Base-by-base conservation (phyloP, 345 rosid species). In the Carallia brachiata region DNA sequence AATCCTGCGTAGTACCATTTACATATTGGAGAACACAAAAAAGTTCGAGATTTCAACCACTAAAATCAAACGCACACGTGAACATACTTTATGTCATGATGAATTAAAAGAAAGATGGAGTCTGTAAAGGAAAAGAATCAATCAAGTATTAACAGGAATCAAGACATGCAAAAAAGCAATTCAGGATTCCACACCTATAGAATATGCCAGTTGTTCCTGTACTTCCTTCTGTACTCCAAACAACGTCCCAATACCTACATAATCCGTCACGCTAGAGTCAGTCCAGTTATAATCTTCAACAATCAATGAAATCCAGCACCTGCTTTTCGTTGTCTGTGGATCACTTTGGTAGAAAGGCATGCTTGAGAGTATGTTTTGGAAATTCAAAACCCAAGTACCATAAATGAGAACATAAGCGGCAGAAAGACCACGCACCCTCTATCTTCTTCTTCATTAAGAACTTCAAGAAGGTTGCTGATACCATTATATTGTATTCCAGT, bases 221-320 rank as follows among this genome's bases (percentile, higher is more conserved):
- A n/a, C 69, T 71, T 48, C 75, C 75, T 67, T 55, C 68, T 47
- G 58, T 28, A 40, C 75, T 76, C 80, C 80, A 76, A 18, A 76
- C 80, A 55, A 76, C 73, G 52, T 76, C 80, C 80, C 80, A 76
- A 36, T 67, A 76, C 69, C 79, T 76, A 19, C 55, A 71, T 12
- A 16, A 4, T 44, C 50, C 50, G 13, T 44, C 50, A 44, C 2
- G 16, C 5, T 4, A 44, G 13, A 44, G 50, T 44, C 50, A 44
- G 13, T 44, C 16, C 4, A 10, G 50, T 44, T 44, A 10, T 44
- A 13, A 44, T 44, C 17, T 44, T 15, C 50, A 44, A 44, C 16
- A 12, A 12, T 44, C 50, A 13, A 44, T 15, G 3, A 13, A 44
- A 12, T 44, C 50, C 16, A 44, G 50, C 16, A 44, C 50, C 50